Evolutionary conservation across 371 early-diverging fungal genomes (phyloP).

Genomic region (Apophysomyces trapeziformis): DNA sequence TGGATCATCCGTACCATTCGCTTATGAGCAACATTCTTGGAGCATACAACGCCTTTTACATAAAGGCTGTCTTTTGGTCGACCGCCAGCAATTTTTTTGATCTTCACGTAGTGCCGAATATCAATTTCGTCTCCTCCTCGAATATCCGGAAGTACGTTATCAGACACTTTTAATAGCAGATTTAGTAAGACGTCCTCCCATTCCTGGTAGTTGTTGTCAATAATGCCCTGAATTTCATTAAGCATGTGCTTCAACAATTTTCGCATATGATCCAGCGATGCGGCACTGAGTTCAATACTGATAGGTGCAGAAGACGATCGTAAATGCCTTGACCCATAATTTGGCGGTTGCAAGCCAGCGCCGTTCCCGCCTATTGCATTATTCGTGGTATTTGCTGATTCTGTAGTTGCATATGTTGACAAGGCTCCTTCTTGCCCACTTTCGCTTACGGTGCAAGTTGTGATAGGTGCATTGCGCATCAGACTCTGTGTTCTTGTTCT

Average conservation of each 20-base stretch:
- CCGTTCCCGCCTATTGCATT: neutral
- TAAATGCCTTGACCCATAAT: slow-evolving; percentile 24
- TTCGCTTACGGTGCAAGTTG: slow-evolving; percentile 15
- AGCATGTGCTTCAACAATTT: slow-evolving; percentile 58
- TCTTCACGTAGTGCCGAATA: slow-evolving; percentile 87
- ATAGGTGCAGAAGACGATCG: slow-evolving; percentile 41
- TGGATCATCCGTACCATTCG: slow-evolving; percentile 72
- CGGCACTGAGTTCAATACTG: slow-evolving; percentile 60
- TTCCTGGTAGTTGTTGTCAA: slow-evolving; percentile 36
- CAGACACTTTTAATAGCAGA: slow-evolving; percentile 67
- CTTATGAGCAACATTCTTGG: slow-evolving; percentile 90
- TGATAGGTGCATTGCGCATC: slow-evolving; percentile 44
- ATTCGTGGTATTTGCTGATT: neutral
- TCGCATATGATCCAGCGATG: slow-evolving; percentile 66
- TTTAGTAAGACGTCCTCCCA: slow-evolving; percentile 81
- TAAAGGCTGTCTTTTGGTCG: slow-evolving; percentile 74
- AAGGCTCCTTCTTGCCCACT: slow-evolving; percentile 14
- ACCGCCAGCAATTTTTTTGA: slow-evolving; percentile 93
- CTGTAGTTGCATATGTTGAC: slow-evolving; percentile 2
- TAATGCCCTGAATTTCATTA: slow-evolving; percentile 13
- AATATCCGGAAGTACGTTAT: slow-evolving; percentile 70
- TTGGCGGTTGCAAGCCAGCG: neutral
- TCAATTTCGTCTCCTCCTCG: slow-evolving; percentile 82
- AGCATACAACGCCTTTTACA: slow-evolving; percentile 83
- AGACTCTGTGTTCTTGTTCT: slow-evolving; percentile 43